Percentiles rank a stretch among this genome's conserved stretches.
These are phyloP conservation scores for Lanmaoa rubissima DNA, from an alignment of 768 basidiomycete genomes.

Conservation along the genomic window DNA sequence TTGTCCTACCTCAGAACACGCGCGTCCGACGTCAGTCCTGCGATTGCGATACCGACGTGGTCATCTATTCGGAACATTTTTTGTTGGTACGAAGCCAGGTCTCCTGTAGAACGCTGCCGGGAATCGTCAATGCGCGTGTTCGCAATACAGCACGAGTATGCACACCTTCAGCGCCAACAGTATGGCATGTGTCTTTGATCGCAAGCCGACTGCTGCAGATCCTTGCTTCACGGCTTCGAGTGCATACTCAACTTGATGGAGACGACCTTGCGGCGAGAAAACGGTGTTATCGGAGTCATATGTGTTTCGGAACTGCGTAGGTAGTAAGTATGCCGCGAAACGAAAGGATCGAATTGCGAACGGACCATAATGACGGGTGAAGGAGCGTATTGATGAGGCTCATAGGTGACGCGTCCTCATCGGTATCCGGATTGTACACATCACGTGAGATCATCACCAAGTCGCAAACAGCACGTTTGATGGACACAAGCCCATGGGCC, in stretches of 20 bases:
- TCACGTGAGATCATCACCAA: slow-evolving; percentile 24
- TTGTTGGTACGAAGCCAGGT: slow-evolving; percentile 98
- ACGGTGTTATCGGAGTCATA: slow-evolving; percentile 99
- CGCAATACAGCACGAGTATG: not conserved
- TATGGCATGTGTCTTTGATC: slow-evolving; percentile 93
- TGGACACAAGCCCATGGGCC: not conserved
- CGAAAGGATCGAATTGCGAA: not conserved
- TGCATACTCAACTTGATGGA: slow-evolving; percentile 98
- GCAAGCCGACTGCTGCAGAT: slow-evolving; percentile 95
- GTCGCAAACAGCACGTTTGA: too few species aligned
- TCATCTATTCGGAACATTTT: slow-evolving; percentile 99
- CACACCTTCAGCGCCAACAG: slow-evolving; percentile 89
- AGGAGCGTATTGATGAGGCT: slow-evolving; percentile 10
- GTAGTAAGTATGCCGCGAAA: slow-evolving; percentile 4
- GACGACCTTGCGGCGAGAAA: slow-evolving; percentile 92
- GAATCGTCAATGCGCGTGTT: slow-evolving; percentile 4
- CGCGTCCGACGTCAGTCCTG: slow-evolving; percentile 97
- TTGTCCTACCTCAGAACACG: slow-evolving; percentile 80
- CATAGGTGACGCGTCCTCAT: slow-evolving; percentile 35
- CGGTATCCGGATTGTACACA: slow-evolving; percentile 9
- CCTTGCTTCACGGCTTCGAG: slow-evolving; percentile 99
- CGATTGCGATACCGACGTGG: slow-evolving; percentile 99
- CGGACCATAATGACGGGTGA: slow-evolving; percentile 31
- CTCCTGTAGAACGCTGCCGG: slow-evolving; percentile 91
- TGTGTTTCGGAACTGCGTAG: slow-evolving; percentile 80